Evolutionary conservation across 2,329 filamentous ascomycete species (phyloP), one percentile per base, ranked within the genome.

Genomic region (Ophiocordyceps polyrhachis-furcata): DNA sequence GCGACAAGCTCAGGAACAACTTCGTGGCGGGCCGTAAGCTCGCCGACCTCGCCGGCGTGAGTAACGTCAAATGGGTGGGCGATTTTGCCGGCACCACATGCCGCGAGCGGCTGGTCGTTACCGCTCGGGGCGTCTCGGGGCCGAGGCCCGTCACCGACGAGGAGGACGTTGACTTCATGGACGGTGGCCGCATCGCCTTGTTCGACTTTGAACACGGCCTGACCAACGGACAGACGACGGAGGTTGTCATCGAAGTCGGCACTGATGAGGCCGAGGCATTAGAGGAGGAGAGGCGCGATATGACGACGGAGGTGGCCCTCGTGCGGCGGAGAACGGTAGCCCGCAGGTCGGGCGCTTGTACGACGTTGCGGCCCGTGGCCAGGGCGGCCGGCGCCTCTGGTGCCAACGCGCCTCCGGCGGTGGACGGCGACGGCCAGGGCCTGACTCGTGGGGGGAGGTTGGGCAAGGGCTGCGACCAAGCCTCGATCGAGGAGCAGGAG

Each of bases 241-340:
- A 81, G 48, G 61, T 83, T 40, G 78, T 70, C 1, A 80, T 91
- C 44, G 83, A 89, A 55, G 76, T 89, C 23, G 84, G 84, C 12
- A 76, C 78, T 29, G 71, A 72, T 21, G 69, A 79, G 42, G 76
- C 83, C 1, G 82, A 86, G 56, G 63, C 76, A 0, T 63, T 91
- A 17, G 75, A 80, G 52, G 84, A 89, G 56, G 81, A 84, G 53
- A 72, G 74, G 49, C 75, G 81, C 20, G 83, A 85, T 52, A 67
- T 89, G 46, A 83, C 81, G 46, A 76, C 79, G 1, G 83, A 88
- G 57, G 83, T 91, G 19, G 84, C 83, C 49, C 76, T 89, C 52
- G 81, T 85, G 43, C 73, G 83, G 51, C 71, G 82, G 49, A 71
- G 83, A 50, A 88, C 83, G 3, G 79, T 83, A 15, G 72, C 80